Base-by-base conservation (phyloP, 345 rosid genomes). In the Eucalyptus globulus region DNA sequence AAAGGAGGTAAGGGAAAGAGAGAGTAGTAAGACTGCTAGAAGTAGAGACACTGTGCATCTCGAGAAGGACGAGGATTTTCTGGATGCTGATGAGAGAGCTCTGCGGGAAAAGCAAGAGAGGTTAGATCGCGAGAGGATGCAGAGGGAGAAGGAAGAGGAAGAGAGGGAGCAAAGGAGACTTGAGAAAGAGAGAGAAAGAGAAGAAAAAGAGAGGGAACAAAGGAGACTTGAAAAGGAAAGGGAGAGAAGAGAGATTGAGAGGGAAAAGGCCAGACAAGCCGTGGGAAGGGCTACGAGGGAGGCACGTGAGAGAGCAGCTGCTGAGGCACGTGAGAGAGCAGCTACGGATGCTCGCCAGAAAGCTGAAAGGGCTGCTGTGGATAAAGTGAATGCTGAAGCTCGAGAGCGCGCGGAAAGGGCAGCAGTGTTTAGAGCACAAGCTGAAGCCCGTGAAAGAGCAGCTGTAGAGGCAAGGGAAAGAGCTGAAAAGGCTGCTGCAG, bases 251-350 rank as follows among this genome's bases (percentile, higher is more conserved):
- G 92, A 93, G 92, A 88, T 93, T 56, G 96, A 95, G 93, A 96
- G 96, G 90, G 99, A 95, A 89, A 92, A 95, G 93, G 97, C 94
- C 51, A 95, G 98, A 91, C 98, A 98, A 91, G 99, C 95, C 15
- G 99, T 98, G 50, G 99, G 97, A 93, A 95, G 99, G 92, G 99
- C 99, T 90, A 97, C 98, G 49, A 96, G 99, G 94, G 99, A 94
- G 88, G 91, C 90, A 47, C 90, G 91, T n/a, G 99, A 98, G 93
- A 95, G 99, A 92, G 99, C 99, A 90, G 96, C 98, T 86, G 95
- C 97, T 93, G 99, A 92, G 60, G 91, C 90, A 45, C 90, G 91
- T 29, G 99, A 97, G 93, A 95, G 99, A 94, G 99, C 98, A 86
- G 98, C 97, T 72, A 62, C 91, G 87, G 99, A 95, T 45, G 99